Conservation (phyloP, 192 early-diverging fungal species). For the Geranomyces michiganensis region DNA sequence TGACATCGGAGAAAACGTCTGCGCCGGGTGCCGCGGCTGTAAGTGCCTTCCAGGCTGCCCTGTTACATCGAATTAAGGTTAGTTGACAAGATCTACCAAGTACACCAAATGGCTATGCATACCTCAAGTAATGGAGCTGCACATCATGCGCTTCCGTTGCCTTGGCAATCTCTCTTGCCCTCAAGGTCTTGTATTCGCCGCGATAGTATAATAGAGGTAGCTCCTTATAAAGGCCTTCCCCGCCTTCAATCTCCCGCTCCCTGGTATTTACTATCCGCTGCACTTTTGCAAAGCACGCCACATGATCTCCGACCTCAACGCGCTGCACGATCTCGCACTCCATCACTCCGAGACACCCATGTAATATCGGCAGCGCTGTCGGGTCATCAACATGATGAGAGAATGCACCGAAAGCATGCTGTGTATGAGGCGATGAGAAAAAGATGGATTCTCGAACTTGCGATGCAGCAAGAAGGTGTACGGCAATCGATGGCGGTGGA, state of each 20-base stretch:
- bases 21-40: no score
- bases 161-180: conserved; percentile 17
- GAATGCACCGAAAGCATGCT: conserved; percentile 29
- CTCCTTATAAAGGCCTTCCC: background rate
- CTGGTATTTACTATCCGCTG: conserved; percentile 55
- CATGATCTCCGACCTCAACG: conserved; percentile 63
- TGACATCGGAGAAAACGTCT: conserved; percentile 25
- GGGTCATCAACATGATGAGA: conserved; percentile 40
- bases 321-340: conserved; percentile 54
- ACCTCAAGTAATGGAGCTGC: no score
- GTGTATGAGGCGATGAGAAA: conserved; percentile 61
- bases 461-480: conserved; percentile 59
- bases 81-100: no score
- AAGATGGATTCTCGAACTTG: conserved; percentile 61
- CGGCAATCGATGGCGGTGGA: conserved; percentile 46
- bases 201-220: conserved; percentile 45
- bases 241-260: background rate
- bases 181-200: conserved; percentile 34
- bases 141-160: no score
- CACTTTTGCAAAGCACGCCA: conserved; percentile 64
- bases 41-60: no score
- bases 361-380: conserved; percentile 57
- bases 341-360: conserved; percentile 60
- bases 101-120: no score
- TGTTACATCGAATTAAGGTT: no score